Conservation (phyloP, 2,329 filamentous ascomycete species). For the Diaporthe vaccinii region DNA sequence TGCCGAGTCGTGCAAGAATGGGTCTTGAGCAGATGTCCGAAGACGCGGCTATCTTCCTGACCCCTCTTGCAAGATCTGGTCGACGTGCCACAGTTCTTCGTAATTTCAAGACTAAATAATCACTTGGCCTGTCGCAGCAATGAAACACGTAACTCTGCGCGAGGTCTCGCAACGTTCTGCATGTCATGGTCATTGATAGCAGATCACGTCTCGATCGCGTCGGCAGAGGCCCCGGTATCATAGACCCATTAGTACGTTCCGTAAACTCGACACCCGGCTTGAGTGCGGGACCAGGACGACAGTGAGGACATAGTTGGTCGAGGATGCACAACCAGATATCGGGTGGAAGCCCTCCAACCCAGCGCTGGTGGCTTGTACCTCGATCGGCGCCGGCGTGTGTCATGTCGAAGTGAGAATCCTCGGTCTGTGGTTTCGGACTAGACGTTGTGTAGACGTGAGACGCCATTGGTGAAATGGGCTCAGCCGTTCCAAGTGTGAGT, state of each 20-base stretch:
- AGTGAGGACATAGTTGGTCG: constrained; percentile 1
- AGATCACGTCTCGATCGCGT: background rate
- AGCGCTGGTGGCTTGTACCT: background rate
- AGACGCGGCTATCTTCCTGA: background rate
- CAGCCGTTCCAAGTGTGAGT: too few species aligned
- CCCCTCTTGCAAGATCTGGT: background rate
- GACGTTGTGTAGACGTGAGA: background rate
- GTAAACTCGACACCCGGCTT: background rate
- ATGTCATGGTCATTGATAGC: background rate
- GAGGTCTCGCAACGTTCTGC: background rate
- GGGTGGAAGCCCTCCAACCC: background rate
- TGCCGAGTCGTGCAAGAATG: background rate
- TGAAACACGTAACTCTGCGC: background rate
- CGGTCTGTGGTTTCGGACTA: background rate
- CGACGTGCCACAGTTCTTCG: background rate
- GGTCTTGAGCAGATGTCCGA: accelerated
- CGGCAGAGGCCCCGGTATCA: background rate
- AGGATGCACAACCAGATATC: background rate
- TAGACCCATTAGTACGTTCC: accelerated
- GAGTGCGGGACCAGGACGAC: background rate
- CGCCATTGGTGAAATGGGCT: background rate
- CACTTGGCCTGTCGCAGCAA: background rate
- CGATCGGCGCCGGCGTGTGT: background rate
- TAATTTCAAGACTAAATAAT: background rate
- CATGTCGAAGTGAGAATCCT: background rate